These are phyloP conservation scores for Pyracantha coccinea DNA, from an alignment of 331 rosid species.

Conservation along the genomic window DNA sequence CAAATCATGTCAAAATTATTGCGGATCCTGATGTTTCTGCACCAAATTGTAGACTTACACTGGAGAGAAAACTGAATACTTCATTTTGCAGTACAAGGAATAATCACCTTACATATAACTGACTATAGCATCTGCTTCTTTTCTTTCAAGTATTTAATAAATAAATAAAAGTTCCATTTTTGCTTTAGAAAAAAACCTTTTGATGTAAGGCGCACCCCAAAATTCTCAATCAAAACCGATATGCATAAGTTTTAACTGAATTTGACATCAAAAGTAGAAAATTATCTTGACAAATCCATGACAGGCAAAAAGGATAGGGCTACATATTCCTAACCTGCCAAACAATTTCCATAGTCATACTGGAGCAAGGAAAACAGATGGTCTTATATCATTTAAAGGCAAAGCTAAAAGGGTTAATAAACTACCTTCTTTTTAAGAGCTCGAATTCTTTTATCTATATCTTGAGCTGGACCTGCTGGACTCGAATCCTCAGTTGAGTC, in stretches of 20 bases:
- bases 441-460: conserved; percentile 70
- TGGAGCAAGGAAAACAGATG: background rate
- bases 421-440: conserved; percentile 82
- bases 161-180: too few relatives aligned
- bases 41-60: background rate
- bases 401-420: background rate
- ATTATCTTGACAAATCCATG: background rate
- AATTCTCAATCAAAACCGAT: background rate
- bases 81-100: too few relatives aligned
- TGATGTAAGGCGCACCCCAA: too few relatives aligned
- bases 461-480: conserved; percentile 34
- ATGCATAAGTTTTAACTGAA: too few relatives aligned
- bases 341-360: background rate
- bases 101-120: too few relatives aligned
- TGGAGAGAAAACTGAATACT: too few relatives aligned
- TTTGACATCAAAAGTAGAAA: background rate
- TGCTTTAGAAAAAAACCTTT: too few relatives aligned
- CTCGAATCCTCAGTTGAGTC: conserved; percentile 40
- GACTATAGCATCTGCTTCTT: too few relatives aligned
- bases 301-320: background rate
- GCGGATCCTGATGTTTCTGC: too few relatives aligned
- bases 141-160: too few relatives aligned
- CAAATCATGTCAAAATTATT: background rate
- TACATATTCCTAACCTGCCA: background rate
- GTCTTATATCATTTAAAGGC: background rate